phyloP scores from a whole-genome alignment of 2,329 filamentous ascomycete genomes.

The Pseudopyricularia cyperi region DNA sequence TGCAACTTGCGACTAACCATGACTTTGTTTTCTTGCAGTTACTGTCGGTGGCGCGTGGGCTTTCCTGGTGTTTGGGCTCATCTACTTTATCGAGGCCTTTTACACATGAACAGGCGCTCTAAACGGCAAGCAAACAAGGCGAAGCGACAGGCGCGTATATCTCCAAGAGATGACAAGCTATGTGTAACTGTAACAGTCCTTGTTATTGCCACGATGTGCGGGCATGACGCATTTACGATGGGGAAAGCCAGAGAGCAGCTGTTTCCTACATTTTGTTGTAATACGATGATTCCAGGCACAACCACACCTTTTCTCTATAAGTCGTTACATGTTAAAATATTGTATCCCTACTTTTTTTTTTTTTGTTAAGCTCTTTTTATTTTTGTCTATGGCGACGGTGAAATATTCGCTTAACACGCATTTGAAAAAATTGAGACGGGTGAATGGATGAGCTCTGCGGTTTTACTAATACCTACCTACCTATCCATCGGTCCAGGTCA shows the following conservation, averaged over 20 bases:
- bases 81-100: conserved; percentile 77
- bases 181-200: background rate
- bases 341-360: background rate
- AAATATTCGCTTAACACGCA: too few species aligned
- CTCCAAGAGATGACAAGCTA: background rate
- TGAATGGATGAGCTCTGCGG: too few species aligned
- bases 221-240: background rate
- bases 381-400: too few species aligned
- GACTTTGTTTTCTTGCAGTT: conserved; percentile 29
- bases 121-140: background rate
- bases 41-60: conserved; percentile 83
- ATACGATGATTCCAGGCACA: background rate
- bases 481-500: too few species aligned
- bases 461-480: too few species aligned
- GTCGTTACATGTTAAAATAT: background rate
- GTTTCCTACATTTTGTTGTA: background rate
- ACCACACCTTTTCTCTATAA: background rate
- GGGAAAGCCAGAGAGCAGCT: background rate
- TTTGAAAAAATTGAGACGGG: too few species aligned
- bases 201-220: background rate
- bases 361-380: background rate
- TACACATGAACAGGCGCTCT: conserved; percentile 19
- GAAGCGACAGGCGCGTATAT: background rate
- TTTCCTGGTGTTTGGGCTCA: conserved; percentile 82
- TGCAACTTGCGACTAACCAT: conserved; percentile 1